These are phyloP conservation scores for Capsicum pubescens DNA, from an alignment of 257 asterid species.

Conservation along the genomic window DNA sequence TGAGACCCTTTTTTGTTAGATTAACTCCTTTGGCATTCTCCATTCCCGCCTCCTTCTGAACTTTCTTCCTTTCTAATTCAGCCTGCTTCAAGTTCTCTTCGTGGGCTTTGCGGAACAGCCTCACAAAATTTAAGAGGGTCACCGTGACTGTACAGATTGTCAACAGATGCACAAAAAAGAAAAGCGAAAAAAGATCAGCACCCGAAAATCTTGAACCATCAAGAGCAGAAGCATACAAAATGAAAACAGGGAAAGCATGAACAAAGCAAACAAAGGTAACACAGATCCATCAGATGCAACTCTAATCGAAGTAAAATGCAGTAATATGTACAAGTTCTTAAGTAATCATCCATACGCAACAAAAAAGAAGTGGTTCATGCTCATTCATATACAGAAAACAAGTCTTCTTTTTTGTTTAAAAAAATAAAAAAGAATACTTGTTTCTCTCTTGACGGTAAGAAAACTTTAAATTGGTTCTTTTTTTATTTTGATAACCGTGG, in stretches of 20 bases:
- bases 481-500: too few species aligned
- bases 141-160: conserved; percentile 68
- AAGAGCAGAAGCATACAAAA: not conserved
- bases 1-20: conserved; percentile 56
- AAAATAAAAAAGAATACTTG: not conserved
- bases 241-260: not conserved
- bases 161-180: conserved; percentile 29
- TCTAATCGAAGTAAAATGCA: conserved; percentile 8
- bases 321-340: not conserved
- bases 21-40: conserved; percentile 67
- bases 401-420: not conserved
- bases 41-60: conserved; percentile 87
- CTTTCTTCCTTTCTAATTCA: conserved; percentile 95
- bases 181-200: not conserved
- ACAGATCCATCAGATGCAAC: conserved; percentile 15
- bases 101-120: conserved; percentile 86
- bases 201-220: not conserved
- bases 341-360: not conserved
- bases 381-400: not conserved
- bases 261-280: not conserved
- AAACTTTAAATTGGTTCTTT: not conserved
- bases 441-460: not conserved
- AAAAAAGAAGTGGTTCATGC: not conserved
- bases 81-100: conserved; percentile 96
- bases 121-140: conserved; percentile 89